phyloP scores from a whole-genome alignment of 2,329 filamentous ascomycete genomes.

The Cercospora janseana region DNA sequence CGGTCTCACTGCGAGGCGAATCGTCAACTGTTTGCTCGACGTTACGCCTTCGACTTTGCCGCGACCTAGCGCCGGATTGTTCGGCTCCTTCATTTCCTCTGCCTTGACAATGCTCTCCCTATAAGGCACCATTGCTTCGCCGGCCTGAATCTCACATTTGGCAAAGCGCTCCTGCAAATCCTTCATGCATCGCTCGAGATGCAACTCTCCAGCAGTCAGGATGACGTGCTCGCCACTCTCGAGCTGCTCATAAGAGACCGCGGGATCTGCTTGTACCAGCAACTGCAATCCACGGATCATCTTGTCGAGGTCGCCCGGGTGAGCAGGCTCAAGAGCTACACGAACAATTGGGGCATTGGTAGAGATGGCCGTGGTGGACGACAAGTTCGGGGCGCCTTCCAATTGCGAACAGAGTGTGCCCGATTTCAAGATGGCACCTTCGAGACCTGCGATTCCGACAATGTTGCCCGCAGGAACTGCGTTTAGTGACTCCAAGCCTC shows the following conservation, averaged over 20 bases:
- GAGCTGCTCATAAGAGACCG: conserved; percentile 91
- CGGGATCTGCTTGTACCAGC: conserved; percentile 91
- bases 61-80: conserved; percentile 79
- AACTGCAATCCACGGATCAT: conserved; percentile 87
- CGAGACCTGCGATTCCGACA: conserved; percentile 89
- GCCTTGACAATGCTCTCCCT: conserved; percentile 81
- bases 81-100: conserved; percentile 87
- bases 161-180: conserved; percentile 92
- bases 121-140: conserved; percentile 92
- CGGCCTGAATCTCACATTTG: conserved; percentile 89
- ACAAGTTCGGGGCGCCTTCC: conserved; percentile 84
- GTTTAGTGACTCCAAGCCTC: conserved; percentile 75
- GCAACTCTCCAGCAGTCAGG: conserved; percentile 87
- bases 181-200: conserved; percentile 89
- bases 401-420: conserved; percentile 88
- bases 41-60: conserved; percentile 74
- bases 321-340: conserved; percentile 89
- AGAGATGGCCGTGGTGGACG: conserved; percentile 74
- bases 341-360: conserved; percentile 80
- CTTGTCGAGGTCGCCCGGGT: conserved; percentile 86
- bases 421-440: conserved; percentile 91
- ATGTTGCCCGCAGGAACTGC: conserved; percentile 91
- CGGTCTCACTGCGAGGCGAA: conserved; percentile 74
- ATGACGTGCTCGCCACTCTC: conserved; percentile 93
- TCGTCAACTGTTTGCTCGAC: conserved; percentile 78